Conservation (phyloP, 352 stramenopile genomes). For the Phytophthora pinifolia region DNA sequence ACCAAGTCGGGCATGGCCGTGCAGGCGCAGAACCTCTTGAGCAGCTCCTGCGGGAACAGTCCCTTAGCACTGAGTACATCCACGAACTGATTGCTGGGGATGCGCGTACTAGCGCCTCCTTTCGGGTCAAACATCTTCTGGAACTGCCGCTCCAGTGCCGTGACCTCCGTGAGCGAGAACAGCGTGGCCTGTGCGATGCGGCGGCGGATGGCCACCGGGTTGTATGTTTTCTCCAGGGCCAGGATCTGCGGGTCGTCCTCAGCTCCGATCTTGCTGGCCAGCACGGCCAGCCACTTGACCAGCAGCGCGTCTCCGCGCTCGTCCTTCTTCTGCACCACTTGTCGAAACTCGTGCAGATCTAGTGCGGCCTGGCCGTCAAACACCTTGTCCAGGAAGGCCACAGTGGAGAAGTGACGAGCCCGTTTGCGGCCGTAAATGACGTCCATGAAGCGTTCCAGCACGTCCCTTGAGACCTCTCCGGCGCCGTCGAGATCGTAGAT, state of each 20-base stretch:
- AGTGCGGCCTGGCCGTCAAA: constrained; percentile 48
- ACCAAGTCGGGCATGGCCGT: constrained; percentile 51
- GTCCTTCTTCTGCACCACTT: constrained; percentile 57
- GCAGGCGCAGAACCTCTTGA: constrained; percentile 48
- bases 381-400: constrained; percentile 58
- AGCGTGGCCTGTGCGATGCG: constrained; percentile 70
- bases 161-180: constrained; percentile 75
- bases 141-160: constrained; percentile 76
- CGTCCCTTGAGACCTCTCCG: constrained; percentile 62
- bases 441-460: constrained; percentile 83
- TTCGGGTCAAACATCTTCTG: constrained; percentile 76
- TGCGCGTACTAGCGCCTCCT: constrained; percentile 64
- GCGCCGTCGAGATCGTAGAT: constrained; percentile 82
- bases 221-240: constrained; percentile 77
- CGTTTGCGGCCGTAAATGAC: constrained; percentile 75
- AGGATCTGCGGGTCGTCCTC: constrained; percentile 75
- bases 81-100: constrained; percentile 61
- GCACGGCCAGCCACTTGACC: constrained; percentile 60
- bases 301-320: constrained; percentile 52
- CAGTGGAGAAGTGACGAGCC: constrained; percentile 40
- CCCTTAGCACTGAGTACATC: constrained; percentile 44
- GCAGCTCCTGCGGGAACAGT: constrained; percentile 44
- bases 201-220: constrained; percentile 77
- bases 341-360: constrained; percentile 64
- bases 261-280: constrained; percentile 65